A percentile compares a stretch with the other conserved stretches of the same genome.
Conservation (phyloP, 2,329 filamentous ascomycete species). For the Sordariomycetes sp. region DNA sequence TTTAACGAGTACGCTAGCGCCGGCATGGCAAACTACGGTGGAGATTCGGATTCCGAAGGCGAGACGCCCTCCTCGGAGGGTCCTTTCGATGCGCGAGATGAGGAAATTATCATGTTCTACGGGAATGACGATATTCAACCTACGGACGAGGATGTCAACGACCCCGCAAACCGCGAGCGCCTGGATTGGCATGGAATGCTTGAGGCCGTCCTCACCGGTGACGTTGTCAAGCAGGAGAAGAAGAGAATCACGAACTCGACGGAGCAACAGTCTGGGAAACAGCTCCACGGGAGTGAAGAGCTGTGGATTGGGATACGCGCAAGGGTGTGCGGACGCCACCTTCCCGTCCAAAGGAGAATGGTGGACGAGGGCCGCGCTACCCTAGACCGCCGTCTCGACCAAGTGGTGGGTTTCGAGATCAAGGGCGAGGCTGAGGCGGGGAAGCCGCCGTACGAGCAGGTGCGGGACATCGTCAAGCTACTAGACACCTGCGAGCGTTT, state of each 20-base stretch:
- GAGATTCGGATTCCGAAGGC: constrained; percentile 77
- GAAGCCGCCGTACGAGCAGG: constrained; percentile 78
- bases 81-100: constrained; percentile 76
- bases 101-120: constrained; percentile 88
- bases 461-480: constrained; percentile 78
- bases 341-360: constrained; percentile 76
- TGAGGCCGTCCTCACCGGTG: constrained; percentile 86
- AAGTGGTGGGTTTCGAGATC: constrained; percentile 87
- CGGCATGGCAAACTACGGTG: constrained; percentile 50
- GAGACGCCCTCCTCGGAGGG: constrained; percentile 81
- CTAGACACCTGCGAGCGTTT: constrained; percentile 82
- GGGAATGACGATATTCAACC: constrained; percentile 83
- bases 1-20: constrained; percentile 33
- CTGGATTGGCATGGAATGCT: constrained; percentile 98
- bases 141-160: constrained; percentile 78
- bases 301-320: constrained; percentile 85
- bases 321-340: constrained; percentile 70
- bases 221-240: constrained; percentile 97
- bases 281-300: constrained; percentile 59
- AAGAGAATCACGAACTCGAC: constrained; percentile 78
- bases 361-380: constrained; percentile 73
- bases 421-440: constrained; percentile 88
- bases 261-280: constrained; percentile 44
- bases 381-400: constrained; percentile 68
- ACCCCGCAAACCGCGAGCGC: constrained; percentile 78